Base-by-base conservation (phyloP, 129 eudicot genomes). In the Flaveria trinervia region DNA sequence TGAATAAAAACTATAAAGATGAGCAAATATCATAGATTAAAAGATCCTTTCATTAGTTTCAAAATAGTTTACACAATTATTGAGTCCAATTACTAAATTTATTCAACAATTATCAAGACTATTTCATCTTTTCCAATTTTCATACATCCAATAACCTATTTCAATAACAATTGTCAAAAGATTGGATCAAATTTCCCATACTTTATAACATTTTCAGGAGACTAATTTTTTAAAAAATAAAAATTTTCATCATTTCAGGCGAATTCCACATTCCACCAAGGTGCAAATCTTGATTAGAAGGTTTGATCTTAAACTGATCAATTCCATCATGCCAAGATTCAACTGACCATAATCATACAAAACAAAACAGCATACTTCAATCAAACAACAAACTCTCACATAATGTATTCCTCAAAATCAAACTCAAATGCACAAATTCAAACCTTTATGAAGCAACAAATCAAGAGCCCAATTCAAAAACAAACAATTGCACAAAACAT, bases 401-500 rank as follows among this genome's bases (percentile, higher is more conserved):
- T 36, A 36, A 36, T 36, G 41, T 36, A 36, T 36, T 36, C 41
- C 41, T 36, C 41, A 36, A 36, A 36, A 36, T 36, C 41, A 36
- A 36, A 36, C 5, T 36, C 41, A 36, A 36, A 36, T 36, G 41
- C 41, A 36, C 41, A 36, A 36, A 36, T 36, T 36, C 41, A 36
- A 68, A 49, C 7, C 44, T 62, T 48, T 73, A 5, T 9, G 0
- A 74, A 20, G 17, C 82, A 51, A 51, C 22, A 9, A 41, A 70
- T 61, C 80, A 68, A 68, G 13, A 15, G 39, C 68, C 69, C n/a
- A 50, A 36, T 70, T 70, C 55, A 78, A 64, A 71, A 41, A 28
- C 28, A 46, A 60, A 17, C 60, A 43, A 26, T 77, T 74, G 45
- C 22, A 54, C 46, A 33, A 20, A 55, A 72, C 36, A 73, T 3